Evolutionary conservation across 106 monocot genomes (phyloP), one percentile per base, ranked within the genome.

Genomic region (Dactylorhiza incarnata): DNA sequence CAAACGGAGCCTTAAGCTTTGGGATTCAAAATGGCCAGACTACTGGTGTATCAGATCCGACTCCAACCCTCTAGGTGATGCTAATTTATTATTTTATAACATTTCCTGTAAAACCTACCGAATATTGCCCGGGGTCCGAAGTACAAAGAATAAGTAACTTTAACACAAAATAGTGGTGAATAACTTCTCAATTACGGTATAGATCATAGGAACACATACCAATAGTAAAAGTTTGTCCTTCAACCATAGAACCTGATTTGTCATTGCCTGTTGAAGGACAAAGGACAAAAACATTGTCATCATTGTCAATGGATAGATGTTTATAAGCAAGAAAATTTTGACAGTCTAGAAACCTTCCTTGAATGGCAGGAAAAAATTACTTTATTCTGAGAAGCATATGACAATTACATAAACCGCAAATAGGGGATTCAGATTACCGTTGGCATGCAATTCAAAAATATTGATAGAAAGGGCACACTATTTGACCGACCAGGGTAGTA

Each of bases 151-250:
- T 59, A 59, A 59, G 58, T 8, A 59, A 12, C 20, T 59, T 7
- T 20, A 59, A 59, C 58, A 59, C 9, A 59, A 7, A 20, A 6
- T 56, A 6, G 1, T 59, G 4, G 7, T 6, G 22, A 59, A 59
- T 59, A 59, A 19, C 22, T 59, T 59, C 20, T 22, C 58, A n/a
- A 59, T 59, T 7, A 20, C 5, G 58, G 12, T 15, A 54, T 14
- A 9, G 22, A 59, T 20, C n/a, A 59, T 10, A 69, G 0, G 22
- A 48, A 48, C 37, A 50, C 89, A 75, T 84, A 92, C 97, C 97
- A 74, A 97, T 97, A 5, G 97, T 97, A 83, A 97, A 97, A 44
- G 94, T 94, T 83, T 97, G 89, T 11, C 94, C 97, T 88, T 97
- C 97, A 73, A 94, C 84, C 97, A 94, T 97, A 49, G 76, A 72